Conservation (phyloP, 2,329 filamentous ascomycete genomes). For the Diaporthe amygdali region DNA sequence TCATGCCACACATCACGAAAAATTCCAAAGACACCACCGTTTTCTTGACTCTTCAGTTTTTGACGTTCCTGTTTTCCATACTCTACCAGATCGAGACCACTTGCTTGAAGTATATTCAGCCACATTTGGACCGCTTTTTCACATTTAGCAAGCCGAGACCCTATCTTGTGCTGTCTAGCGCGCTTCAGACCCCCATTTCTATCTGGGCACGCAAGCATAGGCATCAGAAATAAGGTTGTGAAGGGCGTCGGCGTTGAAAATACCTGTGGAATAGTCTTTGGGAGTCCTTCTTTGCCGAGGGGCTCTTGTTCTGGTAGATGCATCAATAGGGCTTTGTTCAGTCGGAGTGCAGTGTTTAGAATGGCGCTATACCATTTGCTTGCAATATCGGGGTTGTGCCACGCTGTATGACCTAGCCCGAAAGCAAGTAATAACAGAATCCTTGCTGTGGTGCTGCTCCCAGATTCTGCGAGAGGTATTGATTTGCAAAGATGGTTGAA, state of each 20-base stretch:
- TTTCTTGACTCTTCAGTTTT: neutral
- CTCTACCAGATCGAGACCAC: neutral
- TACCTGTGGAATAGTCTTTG: neutral
- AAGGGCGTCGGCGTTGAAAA: neutral
- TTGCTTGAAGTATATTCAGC: neutral
- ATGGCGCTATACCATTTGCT: neutral
- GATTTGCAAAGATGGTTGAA: neutral
- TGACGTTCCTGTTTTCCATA: neutral
- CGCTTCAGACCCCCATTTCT: accelerated
- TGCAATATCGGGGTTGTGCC: neutral
- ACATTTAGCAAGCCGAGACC: neutral
- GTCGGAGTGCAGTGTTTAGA: neutral
- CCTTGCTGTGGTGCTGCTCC: neutral
- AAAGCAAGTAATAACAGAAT: neutral
- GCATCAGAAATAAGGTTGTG: neutral
- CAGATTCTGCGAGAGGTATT: too few relatives aligned
- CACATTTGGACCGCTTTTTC: neutral
- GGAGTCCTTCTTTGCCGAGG: neutral
- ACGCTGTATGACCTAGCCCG: neutral
- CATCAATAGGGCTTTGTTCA: neutral
- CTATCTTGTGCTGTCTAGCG: neutral
- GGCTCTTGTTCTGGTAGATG: neutral
- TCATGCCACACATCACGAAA: neutral
- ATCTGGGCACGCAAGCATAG: neutral
- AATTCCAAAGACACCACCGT: neutral